Base-by-base conservation (phyloP, 2,329 filamentous ascomycete species). In the Seiridium unicorne region DNA sequence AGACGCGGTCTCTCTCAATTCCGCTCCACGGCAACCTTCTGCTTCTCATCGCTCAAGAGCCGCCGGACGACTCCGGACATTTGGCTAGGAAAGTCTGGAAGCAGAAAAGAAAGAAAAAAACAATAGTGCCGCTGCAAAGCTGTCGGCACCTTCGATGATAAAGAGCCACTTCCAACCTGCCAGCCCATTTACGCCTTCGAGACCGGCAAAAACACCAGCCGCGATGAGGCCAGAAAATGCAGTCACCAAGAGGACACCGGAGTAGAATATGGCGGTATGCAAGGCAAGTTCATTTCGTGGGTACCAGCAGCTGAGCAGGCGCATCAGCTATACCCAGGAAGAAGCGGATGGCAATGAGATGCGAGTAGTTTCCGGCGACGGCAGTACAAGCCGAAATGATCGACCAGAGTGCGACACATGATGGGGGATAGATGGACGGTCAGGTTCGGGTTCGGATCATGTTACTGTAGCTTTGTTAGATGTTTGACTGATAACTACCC, bases 101-200 rank as follows among this genome's bases (percentile, higher is more conserved):
- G 76, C 36, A 80, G 61, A 82, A 84, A 90, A 74, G 86, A 89
- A 4, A 81, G 82, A 84, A 90, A 74, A 86, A 89, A 4, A 81
- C 84, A 1, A 77, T 3, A 88, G 64, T 1, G 86, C 88, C n/a
- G 89, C 79, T 1, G 89, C 2, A 3, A 88, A 78, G 0, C 87
- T 89, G 0, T 79, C 77, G 3, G 88, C 74, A 1, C 88, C 88
- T 74, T 86, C 82, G 44, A 85, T 75, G 55, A 86, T 77, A 62
- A 82, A 82, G 34, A 82, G 79, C 81, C 74, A 83, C 44, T 73
- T 75, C 77, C 78, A 82, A 3, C 78, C 78, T 5, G 70, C 63
- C 40, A 74, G 66, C 2, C 78, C 79, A 7, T 79, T 81, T 4
- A 84, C 67, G 1, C 83, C 84, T 57, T 81, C 74, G 83, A 88